Evolutionary conservation across 179 eudicot species (phyloP).

Genomic region (Monotropa hypopitys): DNA sequence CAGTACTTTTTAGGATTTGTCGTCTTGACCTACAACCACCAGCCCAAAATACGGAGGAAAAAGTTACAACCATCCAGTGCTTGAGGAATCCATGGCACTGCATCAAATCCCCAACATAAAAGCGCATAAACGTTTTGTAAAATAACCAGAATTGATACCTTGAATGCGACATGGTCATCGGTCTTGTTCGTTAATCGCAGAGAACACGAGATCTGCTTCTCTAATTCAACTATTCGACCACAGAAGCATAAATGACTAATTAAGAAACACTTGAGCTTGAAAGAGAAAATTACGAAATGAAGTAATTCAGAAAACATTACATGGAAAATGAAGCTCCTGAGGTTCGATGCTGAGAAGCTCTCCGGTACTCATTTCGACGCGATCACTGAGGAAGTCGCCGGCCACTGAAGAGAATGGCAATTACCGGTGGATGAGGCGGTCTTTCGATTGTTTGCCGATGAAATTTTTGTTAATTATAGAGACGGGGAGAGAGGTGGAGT

Average conservation of each 20-base stretch:
- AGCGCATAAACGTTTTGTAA: neutral
- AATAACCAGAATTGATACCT: slow-evolving; percentile 19
- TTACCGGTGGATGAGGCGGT: neutral
- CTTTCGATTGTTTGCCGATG: neutral
- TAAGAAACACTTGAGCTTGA: slow-evolving; percentile 10
- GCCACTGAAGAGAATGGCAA: neutral
- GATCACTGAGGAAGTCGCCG: neutral
- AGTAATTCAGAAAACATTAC: slow-evolving; percentile 15
- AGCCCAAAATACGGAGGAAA: neutral
- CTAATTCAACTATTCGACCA: slow-evolving; percentile 31
- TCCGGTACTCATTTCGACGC: slow-evolving; percentile 24
- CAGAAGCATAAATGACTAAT: slow-evolving; percentile 3
- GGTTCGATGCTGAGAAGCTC: slow-evolving; percentile 58
- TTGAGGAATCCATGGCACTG: neutral
- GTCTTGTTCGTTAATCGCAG: slow-evolving; percentile 35
- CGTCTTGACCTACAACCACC: slow-evolving; percentile 37
- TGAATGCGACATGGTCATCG: slow-evolving; percentile 34
- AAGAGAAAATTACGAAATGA: neutral
- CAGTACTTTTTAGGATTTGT: slow-evolving; percentile 68
- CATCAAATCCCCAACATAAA: neutral
- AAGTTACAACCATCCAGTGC: neutral
- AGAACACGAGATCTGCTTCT: slow-evolving; percentile 55
- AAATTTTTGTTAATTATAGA: neutral
- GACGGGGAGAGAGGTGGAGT: neutral
- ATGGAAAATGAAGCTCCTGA: slow-evolving; percentile 55